Evolutionary conservation across 2,329 filamentous ascomycete species (phyloP).

Genomic region (Cladosporium velox): DNA sequence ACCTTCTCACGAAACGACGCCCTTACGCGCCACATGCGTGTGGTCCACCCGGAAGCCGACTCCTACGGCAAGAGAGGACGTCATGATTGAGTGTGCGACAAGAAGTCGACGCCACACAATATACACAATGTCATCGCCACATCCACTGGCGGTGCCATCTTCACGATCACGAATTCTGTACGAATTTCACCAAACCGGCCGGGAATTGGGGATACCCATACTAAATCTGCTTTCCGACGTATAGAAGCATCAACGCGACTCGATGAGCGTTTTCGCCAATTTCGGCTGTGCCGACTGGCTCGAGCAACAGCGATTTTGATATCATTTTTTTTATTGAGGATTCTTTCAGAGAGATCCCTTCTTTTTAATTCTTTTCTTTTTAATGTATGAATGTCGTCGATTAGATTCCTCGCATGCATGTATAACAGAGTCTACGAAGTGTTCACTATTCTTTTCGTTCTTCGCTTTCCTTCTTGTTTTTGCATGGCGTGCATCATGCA

Average conservation of each 20-base stretch:
- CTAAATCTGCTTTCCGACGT: background rate
- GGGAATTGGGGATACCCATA: background rate
- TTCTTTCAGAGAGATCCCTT: background rate
- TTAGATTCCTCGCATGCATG: background rate
- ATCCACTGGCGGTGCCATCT: background rate
- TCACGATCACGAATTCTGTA: constrained; percentile 4
- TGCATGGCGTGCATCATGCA: background rate
- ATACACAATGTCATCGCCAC: background rate
- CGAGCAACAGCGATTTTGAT: background rate
- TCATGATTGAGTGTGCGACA: constrained; percentile 19
- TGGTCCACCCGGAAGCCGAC: constrained; percentile 82
- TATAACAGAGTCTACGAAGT: background rate
- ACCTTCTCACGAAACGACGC: constrained; percentile 95
- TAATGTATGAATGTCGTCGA: constrained; percentile 1
- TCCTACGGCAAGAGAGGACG: constrained; percentile 67
- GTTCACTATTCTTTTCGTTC: background rate
- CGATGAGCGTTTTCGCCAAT: background rate
- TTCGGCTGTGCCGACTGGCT: constrained; percentile 7
- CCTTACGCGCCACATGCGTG: constrained; percentile 88
- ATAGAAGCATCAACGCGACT: background rate
- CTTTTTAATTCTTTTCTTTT: background rate
- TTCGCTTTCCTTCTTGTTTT: background rate
- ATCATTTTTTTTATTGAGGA: background rate
- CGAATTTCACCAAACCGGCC: background rate
- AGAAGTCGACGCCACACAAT: background rate